Conservation (phyloP, 345 rosid species). For the Citrus australasica region DNA sequence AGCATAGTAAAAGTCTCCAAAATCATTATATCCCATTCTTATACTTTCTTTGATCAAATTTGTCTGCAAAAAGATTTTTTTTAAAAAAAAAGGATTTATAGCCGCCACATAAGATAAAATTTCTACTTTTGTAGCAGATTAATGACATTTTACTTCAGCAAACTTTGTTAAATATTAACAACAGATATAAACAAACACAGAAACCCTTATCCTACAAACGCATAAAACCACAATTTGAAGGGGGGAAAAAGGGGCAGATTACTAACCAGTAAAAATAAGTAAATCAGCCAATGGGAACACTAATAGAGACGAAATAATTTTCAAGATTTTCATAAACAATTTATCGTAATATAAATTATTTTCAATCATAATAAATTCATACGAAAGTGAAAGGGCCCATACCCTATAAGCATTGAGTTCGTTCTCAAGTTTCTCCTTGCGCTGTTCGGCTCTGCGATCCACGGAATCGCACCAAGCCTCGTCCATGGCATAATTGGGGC, state of each 20-base stretch:
- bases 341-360: background rate
- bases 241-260: too few relatives aligned
- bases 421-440: slow-evolving; percentile 82
- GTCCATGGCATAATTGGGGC: slow-evolving; percentile 62
- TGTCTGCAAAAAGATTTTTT: slow-evolving; percentile 46
- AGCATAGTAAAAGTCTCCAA: slow-evolving; percentile 92
- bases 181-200: background rate
- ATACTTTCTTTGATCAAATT: slow-evolving; percentile 97
- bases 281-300: background rate
- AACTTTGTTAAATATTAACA: background rate
- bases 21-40: slow-evolving; percentile 98
- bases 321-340: background rate
- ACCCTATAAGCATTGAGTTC: slow-evolving; percentile 97
- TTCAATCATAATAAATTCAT: background rate
- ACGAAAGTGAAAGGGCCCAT: background rate
- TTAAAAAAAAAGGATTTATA: background rate
- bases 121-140: background rate
- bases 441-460: slow-evolving; percentile 79
- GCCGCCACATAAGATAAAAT: background rate
- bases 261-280: too few relatives aligned
- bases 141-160: background rate
- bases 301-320: too few relatives aligned
- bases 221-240: too few relatives aligned
- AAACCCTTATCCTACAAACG: too few relatives aligned
- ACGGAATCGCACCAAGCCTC: slow-evolving; percentile 65